Base-by-base conservation (phyloP, 306 rosid species). In the Quercus variabilis region DNA sequence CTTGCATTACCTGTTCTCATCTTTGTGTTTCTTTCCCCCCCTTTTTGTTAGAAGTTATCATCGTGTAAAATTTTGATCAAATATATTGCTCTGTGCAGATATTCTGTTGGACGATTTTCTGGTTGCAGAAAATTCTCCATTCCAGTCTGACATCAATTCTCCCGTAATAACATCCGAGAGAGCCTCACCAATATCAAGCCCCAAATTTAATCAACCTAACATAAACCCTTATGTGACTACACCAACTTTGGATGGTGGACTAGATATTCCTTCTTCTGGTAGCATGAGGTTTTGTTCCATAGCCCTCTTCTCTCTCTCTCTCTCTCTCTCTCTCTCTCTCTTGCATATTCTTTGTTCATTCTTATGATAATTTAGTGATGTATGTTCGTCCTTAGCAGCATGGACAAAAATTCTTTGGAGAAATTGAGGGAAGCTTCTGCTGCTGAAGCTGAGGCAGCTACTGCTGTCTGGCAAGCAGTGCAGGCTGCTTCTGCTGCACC, bases 361-460 rank as follows among this genome's bases (percentile, higher is more conserved):
- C 76, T 74, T 75, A 77, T 75, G 74, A 77, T 63, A 71, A 59
- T 54, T 74, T 57, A 51, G 69, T 72, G 64, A 70, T 81, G 6
- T 63, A 54, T 60, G 5, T 71, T 82, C 23, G 54, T 75, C 64
- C 78, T 80, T 81, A 78, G 81, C 91, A 86, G 94, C 79, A 84
- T 93, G 93, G 99, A 91, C 81, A 89, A 87, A 85, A 89, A 82
- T 68, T 95, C 99, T 35, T 75, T 93, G 91, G 99, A 95, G 90
- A 95, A 96, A 86, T 89, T 96, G 77, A 90, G 99, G 87, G 92
- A 91, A 83, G 99, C 99, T 83, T 96, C 99, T 73, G 98, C 99
- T 82, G 99, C 98, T 46, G 99, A 96, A 91, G 99, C 99, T 63
- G 97, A 91, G 92, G 99, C 89, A 59, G 99, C 98, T 8, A 85